Evolutionary conservation across 495 filamentous ascomycete species (phyloP).

Genomic region (Penicillium coprophilum): DNA sequence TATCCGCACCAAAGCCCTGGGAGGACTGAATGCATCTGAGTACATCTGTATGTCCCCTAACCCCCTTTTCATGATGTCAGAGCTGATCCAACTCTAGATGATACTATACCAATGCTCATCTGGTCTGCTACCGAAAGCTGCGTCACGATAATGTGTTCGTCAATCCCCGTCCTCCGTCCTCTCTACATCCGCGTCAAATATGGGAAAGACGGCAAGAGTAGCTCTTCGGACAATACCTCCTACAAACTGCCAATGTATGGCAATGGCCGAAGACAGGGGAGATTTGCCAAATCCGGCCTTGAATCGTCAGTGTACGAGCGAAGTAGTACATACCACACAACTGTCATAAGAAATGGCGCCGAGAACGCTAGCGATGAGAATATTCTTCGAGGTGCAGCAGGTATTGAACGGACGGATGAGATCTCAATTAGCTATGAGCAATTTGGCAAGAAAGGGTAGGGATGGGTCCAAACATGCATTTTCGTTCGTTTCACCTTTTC

Average conservation of each 20-base stretch:
- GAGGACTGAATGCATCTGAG: constrained; percentile 24
- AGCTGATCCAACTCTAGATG: constrained; percentile 16
- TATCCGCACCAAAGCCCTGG: constrained; percentile 27
- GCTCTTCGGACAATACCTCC: constrained; percentile 17
- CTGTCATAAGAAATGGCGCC: constrained; percentile 5
- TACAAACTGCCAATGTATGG: constrained; percentile 30
- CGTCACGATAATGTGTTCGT: constrained; percentile 31
- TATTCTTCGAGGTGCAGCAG: constrained; percentile 22
- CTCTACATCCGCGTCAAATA: constrained; percentile 27
- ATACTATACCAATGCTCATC: constrained; percentile 31
- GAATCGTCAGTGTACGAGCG: constrained; percentile 11
- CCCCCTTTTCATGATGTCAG: background rate
- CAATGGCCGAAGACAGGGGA: constrained; percentile 19
- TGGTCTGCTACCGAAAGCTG: constrained; percentile 33
- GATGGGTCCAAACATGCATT: background rate
- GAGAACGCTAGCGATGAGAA: constrained; percentile 23
- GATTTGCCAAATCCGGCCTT: constrained; percentile 9
- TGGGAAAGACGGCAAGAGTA: constrained; percentile 25
- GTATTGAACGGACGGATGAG: constrained; percentile 29
- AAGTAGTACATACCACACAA: constrained; percentile 4
- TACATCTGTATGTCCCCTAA: constrained; percentile 24
- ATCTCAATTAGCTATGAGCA: constrained; percentile 25
- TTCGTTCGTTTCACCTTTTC: too few relatives aligned
- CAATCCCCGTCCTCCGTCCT: constrained; percentile 31
- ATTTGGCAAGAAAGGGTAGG: constrained; percentile 10